Evolutionary conservation across 129 eudicot species (phyloP).

Genomic region (Helianthus tuberosus): DNA sequence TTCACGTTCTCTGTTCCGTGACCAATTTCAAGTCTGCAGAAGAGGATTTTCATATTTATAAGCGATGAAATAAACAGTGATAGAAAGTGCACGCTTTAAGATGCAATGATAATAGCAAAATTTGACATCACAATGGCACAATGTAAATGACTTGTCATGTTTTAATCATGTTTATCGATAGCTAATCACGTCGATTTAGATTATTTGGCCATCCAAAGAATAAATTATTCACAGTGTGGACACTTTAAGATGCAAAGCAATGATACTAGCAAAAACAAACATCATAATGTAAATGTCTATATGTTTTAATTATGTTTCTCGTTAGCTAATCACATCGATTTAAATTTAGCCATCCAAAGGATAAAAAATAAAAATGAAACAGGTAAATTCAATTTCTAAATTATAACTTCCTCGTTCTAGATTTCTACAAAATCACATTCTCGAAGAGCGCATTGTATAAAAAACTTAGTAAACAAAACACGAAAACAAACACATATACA

Average conservation of each 20-base stretch:
- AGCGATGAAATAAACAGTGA: background rate
- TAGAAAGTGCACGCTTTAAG: background rate
- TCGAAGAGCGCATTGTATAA: background rate
- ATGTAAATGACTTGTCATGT: background rate
- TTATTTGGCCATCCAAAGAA: background rate
- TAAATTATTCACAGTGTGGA: background rate
- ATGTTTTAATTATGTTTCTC: background rate
- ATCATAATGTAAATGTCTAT: background rate
- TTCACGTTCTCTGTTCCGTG: background rate
- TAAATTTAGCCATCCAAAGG: background rate
- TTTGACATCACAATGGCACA: background rate
- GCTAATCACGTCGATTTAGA: background rate
- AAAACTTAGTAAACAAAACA: background rate
- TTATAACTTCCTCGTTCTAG: background rate
- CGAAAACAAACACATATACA: background rate
- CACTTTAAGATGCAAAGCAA: background rate
- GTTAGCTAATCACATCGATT: background rate
- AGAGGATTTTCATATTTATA: background rate
- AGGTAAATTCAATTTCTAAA: no score
- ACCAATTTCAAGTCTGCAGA: conserved; percentile 13
- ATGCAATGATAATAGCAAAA: background rate
- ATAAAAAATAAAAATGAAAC: background rate
- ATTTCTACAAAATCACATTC: background rate
- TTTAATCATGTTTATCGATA: background rate
- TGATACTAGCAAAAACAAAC: background rate